These are phyloP conservation scores for Penicillium sp. DNA, from an alignment of 2,329 filamentous ascomycete genomes.

Conservation along the genomic window DNA sequence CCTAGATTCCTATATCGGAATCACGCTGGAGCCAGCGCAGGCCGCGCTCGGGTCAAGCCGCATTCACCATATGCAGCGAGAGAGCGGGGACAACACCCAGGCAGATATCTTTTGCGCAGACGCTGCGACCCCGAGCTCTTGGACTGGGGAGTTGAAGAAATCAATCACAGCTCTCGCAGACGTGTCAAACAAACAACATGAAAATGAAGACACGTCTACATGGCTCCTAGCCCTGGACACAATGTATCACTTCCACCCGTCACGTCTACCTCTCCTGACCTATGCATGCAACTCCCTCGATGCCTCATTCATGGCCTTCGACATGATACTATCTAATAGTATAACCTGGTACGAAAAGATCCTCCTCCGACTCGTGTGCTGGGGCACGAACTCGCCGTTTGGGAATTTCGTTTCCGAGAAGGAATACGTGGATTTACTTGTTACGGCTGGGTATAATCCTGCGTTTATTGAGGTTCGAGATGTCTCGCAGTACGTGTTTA, in stretches of 20 bases:
- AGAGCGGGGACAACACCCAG: background rate
- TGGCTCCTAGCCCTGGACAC: constrained; percentile 59
- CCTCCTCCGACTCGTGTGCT: constrained; percentile 44
- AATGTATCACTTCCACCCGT: constrained; percentile 57
- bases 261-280: constrained; percentile 48
- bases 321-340: constrained; percentile 45
- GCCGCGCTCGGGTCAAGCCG: constrained; percentile 35
- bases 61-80: background rate
- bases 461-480: constrained; percentile 48
- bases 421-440: constrained; percentile 48
- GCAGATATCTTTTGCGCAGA: constrained; percentile 48
- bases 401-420: constrained; percentile 49
- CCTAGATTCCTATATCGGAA: constrained; percentile 34
- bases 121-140: constrained; percentile 49
- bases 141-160: constrained; percentile 34
- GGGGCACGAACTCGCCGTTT: constrained; percentile 50
- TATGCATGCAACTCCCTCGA: constrained; percentile 43
- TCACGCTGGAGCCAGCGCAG: constrained; percentile 52
- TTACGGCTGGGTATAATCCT: constrained; percentile 49
- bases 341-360: constrained; percentile 29
- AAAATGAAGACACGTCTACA: constrained; percentile 21
- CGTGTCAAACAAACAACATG: background rate
- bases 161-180: constrained; percentile 6
- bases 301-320: constrained; percentile 56
- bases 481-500: constrained; percentile 55